Evolutionary conservation across 192 early-diverging fungal species (phyloP), one percentile per base, ranked within the genome.

Genomic region (Rhizophagus prolifer): DNA sequence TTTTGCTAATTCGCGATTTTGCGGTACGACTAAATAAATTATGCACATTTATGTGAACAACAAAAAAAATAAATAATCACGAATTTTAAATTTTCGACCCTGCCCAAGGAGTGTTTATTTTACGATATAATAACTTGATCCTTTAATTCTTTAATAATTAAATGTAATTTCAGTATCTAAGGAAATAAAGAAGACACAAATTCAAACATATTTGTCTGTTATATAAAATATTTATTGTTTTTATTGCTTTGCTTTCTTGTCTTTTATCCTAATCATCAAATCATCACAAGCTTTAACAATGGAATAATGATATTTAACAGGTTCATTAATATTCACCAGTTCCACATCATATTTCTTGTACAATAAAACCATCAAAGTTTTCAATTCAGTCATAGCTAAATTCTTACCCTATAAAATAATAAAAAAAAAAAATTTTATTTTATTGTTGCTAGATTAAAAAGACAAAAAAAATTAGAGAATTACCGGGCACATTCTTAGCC

Each of bases 401-500:
- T 66, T 25, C 30, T 66, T 66, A 8, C 64, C 64, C 23, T 25
- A 28, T 30, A 25, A 25, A 26, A 63, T 28, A 25, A n/a, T n/a
- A n/a, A n/a, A n/a, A 26, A 63, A 63, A n/a, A 62, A 13, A 23
- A 62, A 21, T 62, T 13, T 4, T 13, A 2, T n/a, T 9, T 26
- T 26, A 63, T 62, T 26, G 3, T 19, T 54, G 4, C 46, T 54
- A 54, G 13, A 30, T 19, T 13, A 28, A 26, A 69, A 31, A 4
- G 16, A 69, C 21, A 38, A 69, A 36, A 69, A 26, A 16, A 25
- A 21, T 12, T n/a, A 69, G 4, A 34, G 16, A 7, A 16, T 7
- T 54, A 54, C 50, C 46, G 70, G 46, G 62, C 72, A 74, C 59
- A 74, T 74, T 9, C 72, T 58, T 14, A 38, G 30, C 4, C 72